Percentiles rank a stretch among this genome's conserved stretches.
phyloP scores from a whole-genome alignment of 176 grass and related monocot genomes.

The Lolium multiflorum region DNA sequence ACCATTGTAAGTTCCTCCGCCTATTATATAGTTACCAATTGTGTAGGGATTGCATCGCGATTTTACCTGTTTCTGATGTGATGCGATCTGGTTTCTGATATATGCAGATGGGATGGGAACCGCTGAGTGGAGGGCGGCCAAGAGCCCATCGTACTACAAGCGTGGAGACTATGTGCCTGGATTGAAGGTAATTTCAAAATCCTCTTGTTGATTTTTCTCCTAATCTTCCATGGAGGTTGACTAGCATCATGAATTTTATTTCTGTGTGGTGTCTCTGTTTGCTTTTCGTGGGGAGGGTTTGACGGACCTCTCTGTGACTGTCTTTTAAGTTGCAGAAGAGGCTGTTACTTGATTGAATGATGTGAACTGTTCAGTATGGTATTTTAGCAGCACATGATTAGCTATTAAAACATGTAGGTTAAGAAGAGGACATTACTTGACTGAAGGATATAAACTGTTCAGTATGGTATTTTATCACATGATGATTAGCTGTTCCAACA shows the following conservation, averaged over 20 bases:
- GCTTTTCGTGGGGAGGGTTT: neutral
- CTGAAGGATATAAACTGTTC: neutral
- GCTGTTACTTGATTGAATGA: neutral
- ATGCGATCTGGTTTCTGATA: conserved; percentile 22
- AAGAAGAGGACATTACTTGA: neutral
- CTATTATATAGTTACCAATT: neutral
- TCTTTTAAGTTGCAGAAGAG: neutral
- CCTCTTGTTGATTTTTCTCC: neutral
- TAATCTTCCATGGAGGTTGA: conserved; percentile 12
- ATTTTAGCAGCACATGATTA: neutral
- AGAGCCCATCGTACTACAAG: conserved; percentile 95
- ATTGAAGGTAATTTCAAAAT: conserved; percentile 66
- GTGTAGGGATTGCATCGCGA: neutral
- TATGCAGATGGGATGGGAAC: conserved; percentile 93
- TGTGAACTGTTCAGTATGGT: neutral
- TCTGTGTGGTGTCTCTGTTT: neutral
- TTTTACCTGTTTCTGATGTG: neutral
- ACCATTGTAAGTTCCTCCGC: conserved; percentile 75
- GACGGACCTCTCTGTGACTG: neutral
- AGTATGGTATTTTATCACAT: neutral
- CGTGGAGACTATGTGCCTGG: conserved; percentile 97
- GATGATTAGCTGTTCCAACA: conserved; percentile 29
- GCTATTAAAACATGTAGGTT: neutral
- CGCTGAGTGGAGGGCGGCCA: conserved; percentile 86
- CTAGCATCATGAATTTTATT: neutral